Evolutionary conservation across 2,329 filamentous ascomycete species (phyloP).

Genomic region (Tolypocladium ovalisporum): DNA sequence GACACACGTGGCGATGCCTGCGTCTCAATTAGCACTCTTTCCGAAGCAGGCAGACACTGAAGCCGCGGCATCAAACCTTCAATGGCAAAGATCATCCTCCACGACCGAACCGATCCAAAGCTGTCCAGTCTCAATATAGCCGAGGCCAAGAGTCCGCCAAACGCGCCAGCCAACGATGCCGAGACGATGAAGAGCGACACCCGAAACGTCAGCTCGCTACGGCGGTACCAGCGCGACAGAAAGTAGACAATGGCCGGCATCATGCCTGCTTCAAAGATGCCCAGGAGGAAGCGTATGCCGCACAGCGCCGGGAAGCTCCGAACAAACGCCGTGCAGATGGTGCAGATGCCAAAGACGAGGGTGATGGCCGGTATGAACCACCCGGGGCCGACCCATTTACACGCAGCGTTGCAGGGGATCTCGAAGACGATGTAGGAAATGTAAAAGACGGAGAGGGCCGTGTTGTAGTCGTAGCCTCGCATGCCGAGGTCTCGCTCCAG

Average conservation of each 20-base stretch:
- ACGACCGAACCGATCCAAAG: slow-evolving; percentile 44
- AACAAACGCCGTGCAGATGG: slow-evolving; percentile 52
- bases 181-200: slow-evolving; percentile 55
- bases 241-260: slow-evolving; percentile 58
- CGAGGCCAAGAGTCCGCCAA: slow-evolving; percentile 53
- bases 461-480: slow-evolving; percentile 49
- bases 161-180: slow-evolving; percentile 54
- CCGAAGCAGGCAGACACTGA: background rate
- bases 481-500: slow-evolving; percentile 43
- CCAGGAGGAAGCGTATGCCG: slow-evolving; percentile 49
- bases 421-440: slow-evolving; percentile 56
- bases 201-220: slow-evolving; percentile 51
- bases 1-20: slow-evolving; percentile 43
- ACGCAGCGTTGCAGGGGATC: slow-evolving; percentile 50
- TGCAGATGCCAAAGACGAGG: slow-evolving; percentile 46
- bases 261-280: slow-evolving; percentile 54
- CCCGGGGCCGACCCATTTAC: slow-evolving; percentile 54
- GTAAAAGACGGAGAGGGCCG: slow-evolving; percentile 50
- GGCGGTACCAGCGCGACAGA: slow-evolving; percentile 51
- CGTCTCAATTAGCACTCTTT: background rate
- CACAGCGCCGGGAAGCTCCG: slow-evolving; percentile 31
- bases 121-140: slow-evolving; percentile 48
- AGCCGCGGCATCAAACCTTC: slow-evolving; percentile 25
- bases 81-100: slow-evolving; percentile 65
- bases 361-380: slow-evolving; percentile 51